These are phyloP conservation scores for Apiotrichum porosum DNA, from an alignment of 1,284 basidiomycete genomes.

Conservation along the genomic window DNA sequence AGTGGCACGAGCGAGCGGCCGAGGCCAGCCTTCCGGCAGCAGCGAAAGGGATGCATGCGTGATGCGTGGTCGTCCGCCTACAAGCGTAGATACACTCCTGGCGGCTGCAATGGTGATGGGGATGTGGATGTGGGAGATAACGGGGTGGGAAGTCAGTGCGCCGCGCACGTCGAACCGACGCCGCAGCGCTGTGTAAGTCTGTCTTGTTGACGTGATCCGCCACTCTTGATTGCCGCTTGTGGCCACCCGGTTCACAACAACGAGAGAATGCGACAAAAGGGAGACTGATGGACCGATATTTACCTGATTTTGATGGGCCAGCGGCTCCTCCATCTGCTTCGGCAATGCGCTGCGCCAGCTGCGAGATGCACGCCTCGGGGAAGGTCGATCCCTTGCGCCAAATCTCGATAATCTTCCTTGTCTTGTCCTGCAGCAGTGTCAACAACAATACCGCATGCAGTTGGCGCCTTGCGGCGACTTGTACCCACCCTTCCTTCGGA, in stretches of 20 bases:
- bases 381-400: conserved; percentile 86
- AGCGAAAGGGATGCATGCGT: conserved; percentile 15
- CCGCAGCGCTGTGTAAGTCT: neutral
- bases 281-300: conserved; percentile 3
- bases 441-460: neutral
- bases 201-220: too few species aligned
- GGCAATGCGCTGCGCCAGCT: conserved; percentile 14
- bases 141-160: neutral
- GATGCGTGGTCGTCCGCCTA: conserved; percentile 10
- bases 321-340: neutral
- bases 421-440: conserved; percentile 70
- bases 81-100: conserved; percentile 8
- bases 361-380: conserved; percentile 53
- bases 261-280: too few species aligned
- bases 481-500: conserved; percentile 76
- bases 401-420: conserved; percentile 89
- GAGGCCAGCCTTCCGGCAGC: neutral
- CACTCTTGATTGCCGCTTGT: too few species aligned
- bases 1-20: too few species aligned
- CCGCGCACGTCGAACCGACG: neutral
- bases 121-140: neutral
- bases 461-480: too few species aligned
- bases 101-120: neutral
- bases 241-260: neutral
- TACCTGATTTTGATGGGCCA: conserved; percentile 14